A percentile compares a stretch with the other conserved stretches of the same genome.
Conservation (phyloP, 257 asterid species). For the Solanum corneliomulleri region DNA sequence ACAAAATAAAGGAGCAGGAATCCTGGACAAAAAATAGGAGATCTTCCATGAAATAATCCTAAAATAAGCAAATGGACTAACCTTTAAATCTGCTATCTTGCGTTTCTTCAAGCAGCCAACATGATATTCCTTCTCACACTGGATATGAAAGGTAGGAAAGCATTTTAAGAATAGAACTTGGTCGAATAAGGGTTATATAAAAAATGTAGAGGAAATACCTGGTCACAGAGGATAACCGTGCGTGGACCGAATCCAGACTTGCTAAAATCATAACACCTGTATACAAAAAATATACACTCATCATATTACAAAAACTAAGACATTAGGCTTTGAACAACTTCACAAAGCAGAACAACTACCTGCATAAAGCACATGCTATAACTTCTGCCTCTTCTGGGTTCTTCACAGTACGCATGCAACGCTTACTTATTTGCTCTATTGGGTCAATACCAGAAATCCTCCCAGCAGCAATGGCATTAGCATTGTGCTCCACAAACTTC, state of each 20-base stretch:
- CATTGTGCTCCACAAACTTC: slow-evolving; percentile 57
- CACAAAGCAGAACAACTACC: slow-evolving; percentile 28
- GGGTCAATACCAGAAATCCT: slow-evolving; percentile 63
- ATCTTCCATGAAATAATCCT: background rate
- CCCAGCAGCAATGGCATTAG: slow-evolving; percentile 86
- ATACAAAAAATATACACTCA: background rate
- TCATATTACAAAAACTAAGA: background rate
- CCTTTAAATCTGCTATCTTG: slow-evolving; percentile 94
- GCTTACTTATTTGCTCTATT: slow-evolving; percentile 65
- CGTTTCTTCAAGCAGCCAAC: slow-evolving; percentile 92
- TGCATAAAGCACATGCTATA: slow-evolving; percentile 93
- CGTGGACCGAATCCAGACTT: slow-evolving; percentile 98
- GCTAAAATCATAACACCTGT: slow-evolving; percentile 94
- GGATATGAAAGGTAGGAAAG: slow-evolving; percentile 1
- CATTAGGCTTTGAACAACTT: background rate
- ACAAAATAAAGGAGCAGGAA: background rate
- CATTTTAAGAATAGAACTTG: background rate
- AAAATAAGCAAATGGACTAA: slow-evolving; percentile 10
- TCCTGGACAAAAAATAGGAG: background rate
- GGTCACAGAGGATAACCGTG: slow-evolving; percentile 91
- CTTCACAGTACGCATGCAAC: slow-evolving; percentile 77
- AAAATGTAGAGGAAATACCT: slow-evolving; percentile 44
- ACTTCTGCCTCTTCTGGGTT: slow-evolving; percentile 90
- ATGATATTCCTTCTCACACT: slow-evolving; percentile 98
- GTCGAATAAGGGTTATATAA: background rate